Conservation (phyloP, 2,329 filamentous ascomycete species). For the Colletotrichum sublineola region DNA sequence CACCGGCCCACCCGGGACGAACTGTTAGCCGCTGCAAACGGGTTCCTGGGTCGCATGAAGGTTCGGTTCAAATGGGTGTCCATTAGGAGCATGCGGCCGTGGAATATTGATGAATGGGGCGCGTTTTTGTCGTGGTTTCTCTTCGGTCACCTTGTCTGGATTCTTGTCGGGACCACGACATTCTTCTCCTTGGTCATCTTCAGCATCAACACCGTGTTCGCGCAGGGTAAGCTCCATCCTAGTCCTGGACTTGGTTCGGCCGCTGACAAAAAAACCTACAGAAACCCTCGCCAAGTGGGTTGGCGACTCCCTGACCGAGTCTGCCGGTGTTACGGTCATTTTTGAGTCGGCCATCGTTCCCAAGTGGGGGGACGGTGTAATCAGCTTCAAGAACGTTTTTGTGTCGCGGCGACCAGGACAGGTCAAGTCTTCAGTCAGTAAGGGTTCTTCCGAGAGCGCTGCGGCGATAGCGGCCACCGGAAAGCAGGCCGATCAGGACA, state of each 20-base stretch:
- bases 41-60: conserved; percentile 90
- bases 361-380: conserved; percentile 94
- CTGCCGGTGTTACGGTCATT: conserved; percentile 91
- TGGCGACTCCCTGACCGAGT: conserved; percentile 94
- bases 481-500: conserved; percentile 64
- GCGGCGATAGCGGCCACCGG: conserved; percentile 87
- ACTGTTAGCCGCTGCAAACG: conserved; percentile 88
- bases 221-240: conserved; percentile 74
- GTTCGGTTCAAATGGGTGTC: conserved; percentile 98
- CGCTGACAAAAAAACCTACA: conserved; percentile 51
- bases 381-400: conserved; percentile 96
- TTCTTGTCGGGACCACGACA: conserved; percentile 95
- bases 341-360: conserved; percentile 99
- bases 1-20: conserved; percentile 95
- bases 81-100: conserved; percentile 91
- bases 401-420: conserved; percentile 92
- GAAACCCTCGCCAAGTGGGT: conserved; percentile 95
- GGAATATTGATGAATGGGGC: conserved; percentile 96
- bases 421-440: conserved; percentile 84
- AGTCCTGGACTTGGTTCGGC: not conserved
- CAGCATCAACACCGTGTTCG: conserved; percentile 94
- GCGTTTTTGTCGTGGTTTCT: conserved; percentile 96
- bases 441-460: conserved; percentile 87
- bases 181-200: conserved; percentile 95
- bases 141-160: conserved; percentile 92